Base-by-base conservation (phyloP, 495 filamentous ascomycete genomes). In the Beverwykella pulmonaria region DNA sequence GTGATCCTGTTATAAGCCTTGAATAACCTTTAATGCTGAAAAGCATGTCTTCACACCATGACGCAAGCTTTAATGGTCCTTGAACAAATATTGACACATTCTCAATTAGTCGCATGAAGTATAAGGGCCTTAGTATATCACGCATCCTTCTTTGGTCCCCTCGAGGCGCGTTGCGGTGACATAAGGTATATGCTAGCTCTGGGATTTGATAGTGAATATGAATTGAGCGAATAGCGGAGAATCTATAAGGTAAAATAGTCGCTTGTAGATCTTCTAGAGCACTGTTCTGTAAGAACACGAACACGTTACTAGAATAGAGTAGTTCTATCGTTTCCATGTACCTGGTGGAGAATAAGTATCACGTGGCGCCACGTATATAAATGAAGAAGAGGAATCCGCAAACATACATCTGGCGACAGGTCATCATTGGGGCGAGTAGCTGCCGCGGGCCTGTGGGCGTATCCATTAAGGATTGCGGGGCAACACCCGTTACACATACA, bases 201-300 rank as follows among this genome's bases (percentile, higher is more conserved):
- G n/a, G 10, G 8, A 55, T 9, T 10, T 32, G 22, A 23, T 29
- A 55, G 27, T 55, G 53, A n/a, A 55, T 55, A 29, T 55, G 53
- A 12, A 55, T 9, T 2, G 53, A 55, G 53, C 53, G 53, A 32
- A 55, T 55, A 10, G 25, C 10, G 1, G 19, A 7, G 26, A 55
- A 55, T n/a, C 30, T 9, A 1, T 55, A 7, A 12, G 9, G 25
- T 55, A 29, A 17, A 10, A 55, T 20, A 6, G 53, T 32, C 14
- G 22, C 12, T 23, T 32, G 26, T 14, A 55, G 30, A 20, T 26
- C 53, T 15, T 9, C 19, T 32, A 55, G 29, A 15, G 53, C 19
- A 29, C n/a, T 23, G 17, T 55, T 55, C 29, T 55, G 53, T n/a
- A 55, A 19, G 29, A 55, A 36, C 7, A 55, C 53, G n/a, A 55